Evolutionary conservation across 805 yeast genomes (phyloP).

Genomic region (Kluyveromyces siamensis): DNA sequence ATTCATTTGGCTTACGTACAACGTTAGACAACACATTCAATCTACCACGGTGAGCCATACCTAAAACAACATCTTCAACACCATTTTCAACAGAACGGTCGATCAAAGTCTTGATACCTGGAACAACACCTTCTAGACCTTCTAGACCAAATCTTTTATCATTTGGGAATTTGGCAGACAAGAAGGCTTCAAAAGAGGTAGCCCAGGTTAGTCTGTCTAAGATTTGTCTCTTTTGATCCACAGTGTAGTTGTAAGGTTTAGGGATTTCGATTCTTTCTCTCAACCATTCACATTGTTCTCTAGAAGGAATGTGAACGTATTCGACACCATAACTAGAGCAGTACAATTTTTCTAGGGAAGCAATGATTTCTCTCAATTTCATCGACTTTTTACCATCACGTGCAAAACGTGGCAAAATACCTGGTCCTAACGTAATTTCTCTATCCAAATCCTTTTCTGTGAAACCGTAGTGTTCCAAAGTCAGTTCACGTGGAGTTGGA

Average conservation of each 20-base stretch:
- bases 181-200: conserved; percentile 83
- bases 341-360: conserved; percentile 72
- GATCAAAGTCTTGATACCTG: conserved; percentile 93
- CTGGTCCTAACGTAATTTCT: conserved; percentile 90
- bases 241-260: conserved; percentile 66
- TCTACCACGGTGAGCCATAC: conserved; percentile 99
- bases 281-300: conserved; percentile 96
- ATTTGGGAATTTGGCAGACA: conserved; percentile 93
- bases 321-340: conserved; percentile 88
- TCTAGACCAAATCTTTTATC: conserved; percentile 98
- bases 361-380: conserved; percentile 71
- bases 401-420: conserved; percentile 89
- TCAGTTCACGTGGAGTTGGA: conserved; percentile 72
- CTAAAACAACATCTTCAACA: conserved; percentile 91
- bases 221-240: conserved; percentile 92
- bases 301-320: conserved; percentile 93
- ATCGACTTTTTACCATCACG: conserved; percentile 47
- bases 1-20: conserved; percentile 97
- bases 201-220: conserved; percentile 96
- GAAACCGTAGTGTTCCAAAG: conserved; percentile 88
- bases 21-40: conserved; percentile 95
- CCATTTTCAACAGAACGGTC: conserved; percentile 91
- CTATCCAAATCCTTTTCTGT: conserved; percentile 75
- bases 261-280: conserved; percentile 95
- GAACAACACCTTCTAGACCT: conserved; percentile 95